A percentile compares a stretch with the other conserved stretches of the same genome.
These are phyloP conservation scores for Eucalyptus curtisii DNA, from an alignment of 345 rosid genomes.

Conservation along the genomic window DNA sequence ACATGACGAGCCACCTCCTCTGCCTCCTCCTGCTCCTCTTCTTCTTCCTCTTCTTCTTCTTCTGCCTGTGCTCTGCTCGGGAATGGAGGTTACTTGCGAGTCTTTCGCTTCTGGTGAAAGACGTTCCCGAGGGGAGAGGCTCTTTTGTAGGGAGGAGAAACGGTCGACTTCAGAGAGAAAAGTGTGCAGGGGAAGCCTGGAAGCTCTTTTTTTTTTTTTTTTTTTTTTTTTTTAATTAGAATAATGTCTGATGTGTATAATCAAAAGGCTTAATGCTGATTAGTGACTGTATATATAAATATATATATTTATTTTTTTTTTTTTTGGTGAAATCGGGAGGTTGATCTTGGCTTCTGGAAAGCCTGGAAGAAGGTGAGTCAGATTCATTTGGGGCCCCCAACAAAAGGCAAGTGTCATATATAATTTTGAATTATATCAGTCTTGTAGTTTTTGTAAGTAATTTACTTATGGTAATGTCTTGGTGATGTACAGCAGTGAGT, in stretches of 20 bases:
- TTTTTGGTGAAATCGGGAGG: not conserved
- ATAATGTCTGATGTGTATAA: not conserved
- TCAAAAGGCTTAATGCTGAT: not conserved
- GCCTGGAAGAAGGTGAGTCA: not conserved
- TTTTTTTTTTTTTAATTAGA: not conserved
- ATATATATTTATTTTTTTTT: no score
- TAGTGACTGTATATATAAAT: not conserved
- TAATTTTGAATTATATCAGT: not conserved
- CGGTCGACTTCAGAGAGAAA: not conserved
- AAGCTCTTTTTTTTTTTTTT: not conserved
- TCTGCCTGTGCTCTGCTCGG: not conserved
- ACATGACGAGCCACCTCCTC: conserved; percentile 20
- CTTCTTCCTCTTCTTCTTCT: not conserved
- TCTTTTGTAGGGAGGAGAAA: not conserved
- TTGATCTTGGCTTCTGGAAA: not conserved
- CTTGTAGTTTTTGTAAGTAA: not conserved
- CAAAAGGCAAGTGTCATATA: not conserved
- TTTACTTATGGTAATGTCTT: not conserved
- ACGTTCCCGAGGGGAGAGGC: not conserved
- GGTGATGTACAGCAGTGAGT: not conserved
- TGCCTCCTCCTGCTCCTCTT: not conserved
- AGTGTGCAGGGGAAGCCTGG: not conserved
- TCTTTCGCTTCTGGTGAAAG: not conserved
- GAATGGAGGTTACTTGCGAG: not conserved
- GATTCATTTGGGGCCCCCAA: not conserved